Evolutionary conservation across 352 stramenopile species (phyloP), one percentile per base, ranked within the genome.

Genomic region (Phytopythium boreale): DNA sequence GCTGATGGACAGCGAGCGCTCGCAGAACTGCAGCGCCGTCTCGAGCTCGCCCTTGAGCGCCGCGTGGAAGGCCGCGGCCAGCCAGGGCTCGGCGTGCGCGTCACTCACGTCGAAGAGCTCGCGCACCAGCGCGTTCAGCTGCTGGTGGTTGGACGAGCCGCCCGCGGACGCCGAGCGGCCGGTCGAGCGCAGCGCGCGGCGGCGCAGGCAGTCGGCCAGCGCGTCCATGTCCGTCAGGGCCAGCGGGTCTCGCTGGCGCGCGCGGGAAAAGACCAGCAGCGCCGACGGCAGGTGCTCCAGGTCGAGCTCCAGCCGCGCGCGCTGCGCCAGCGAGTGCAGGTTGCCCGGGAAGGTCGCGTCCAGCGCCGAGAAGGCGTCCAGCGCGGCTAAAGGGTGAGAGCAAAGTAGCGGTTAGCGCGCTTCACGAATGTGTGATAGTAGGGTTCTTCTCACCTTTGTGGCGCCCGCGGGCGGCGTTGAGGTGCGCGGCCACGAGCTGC

Each of bases 41-140:
- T 92, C 80, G 55, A 80, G 67, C 51, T 95, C 87, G 22, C 72
- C 78, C 51, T 92, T 95, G 55, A 91, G 68, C 19, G 91, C 82
- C 37, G 77, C 87, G 56, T 89, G 89, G 56, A 85, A 92, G 26
- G 81, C 80, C 9, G 84, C 87, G 43, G 87, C 87, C 44, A 95
- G 78, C 84, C 87, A 95, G 5, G 76, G 73, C 49, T 90, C 76
- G 11, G 75, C 70, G 26, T 84, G 73, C 8, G 66, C 50, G 12
- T 80, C 76, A 44, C 72, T 93, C 19, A 85, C 84, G 17, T 76
- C 72, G 49, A 95, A 90, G 4, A 93, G 62, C 53, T 91, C 78
- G 9, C 87, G 80, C 15, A 93, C 82, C 36, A 95, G 70, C 31
- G 76, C 81, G 49, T 81, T 84, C 20, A 95, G 74, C 36, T 88